These are phyloP conservation scores for Conticribra weissflogii DNA, from an alignment of 108 stramenopile genomes.

Conservation along the genomic window DNA sequence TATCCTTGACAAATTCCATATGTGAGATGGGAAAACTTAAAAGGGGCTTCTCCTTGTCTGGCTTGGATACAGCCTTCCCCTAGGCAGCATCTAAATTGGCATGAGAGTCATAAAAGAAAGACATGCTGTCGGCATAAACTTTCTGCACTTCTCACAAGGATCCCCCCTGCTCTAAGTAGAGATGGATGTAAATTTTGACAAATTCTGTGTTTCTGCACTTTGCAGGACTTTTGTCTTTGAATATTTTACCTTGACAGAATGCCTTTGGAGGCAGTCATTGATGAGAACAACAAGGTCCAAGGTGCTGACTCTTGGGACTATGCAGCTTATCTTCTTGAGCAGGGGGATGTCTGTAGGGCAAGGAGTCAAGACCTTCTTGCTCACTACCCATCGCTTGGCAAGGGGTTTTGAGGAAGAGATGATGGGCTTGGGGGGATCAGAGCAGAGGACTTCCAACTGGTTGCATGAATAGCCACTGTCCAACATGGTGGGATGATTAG, in stretches of 20 bases:
- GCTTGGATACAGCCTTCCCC: conserved; percentile 22
- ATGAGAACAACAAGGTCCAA: conserved; percentile 59
- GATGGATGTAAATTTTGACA: conserved; percentile 69
- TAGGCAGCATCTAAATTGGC: conserved; percentile 73
- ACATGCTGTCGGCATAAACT: conserved; percentile 56
- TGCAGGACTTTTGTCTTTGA: conserved; percentile 54
- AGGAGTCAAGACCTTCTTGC: conserved; percentile 11
- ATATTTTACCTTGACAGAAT: conserved; percentile 70
- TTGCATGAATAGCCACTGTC: conserved; percentile 6
- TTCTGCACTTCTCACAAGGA: conserved; percentile 76
- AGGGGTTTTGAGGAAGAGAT: background rate
- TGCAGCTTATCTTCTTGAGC: conserved; percentile 59
- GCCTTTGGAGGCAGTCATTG: conserved; percentile 52
- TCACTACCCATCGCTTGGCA: conserved; percentile 30
- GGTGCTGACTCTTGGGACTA: conserved; percentile 43
- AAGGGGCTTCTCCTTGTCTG: conserved; percentile 20
- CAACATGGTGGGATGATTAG: conserved; percentile 10
- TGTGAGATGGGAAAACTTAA: conserved; percentile 46
- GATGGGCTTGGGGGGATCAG: background rate
- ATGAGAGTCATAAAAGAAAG: conserved; percentile 70
- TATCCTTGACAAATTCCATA: conserved; percentile 60
- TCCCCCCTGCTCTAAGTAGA: conserved; percentile 57
- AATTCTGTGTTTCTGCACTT: conserved; percentile 70
- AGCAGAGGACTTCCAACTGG: background rate
- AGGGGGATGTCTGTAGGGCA: conserved; percentile 43